Conservation (phyloP, 148 eudicot species). For the Camellia lanceoleosa region DNA sequence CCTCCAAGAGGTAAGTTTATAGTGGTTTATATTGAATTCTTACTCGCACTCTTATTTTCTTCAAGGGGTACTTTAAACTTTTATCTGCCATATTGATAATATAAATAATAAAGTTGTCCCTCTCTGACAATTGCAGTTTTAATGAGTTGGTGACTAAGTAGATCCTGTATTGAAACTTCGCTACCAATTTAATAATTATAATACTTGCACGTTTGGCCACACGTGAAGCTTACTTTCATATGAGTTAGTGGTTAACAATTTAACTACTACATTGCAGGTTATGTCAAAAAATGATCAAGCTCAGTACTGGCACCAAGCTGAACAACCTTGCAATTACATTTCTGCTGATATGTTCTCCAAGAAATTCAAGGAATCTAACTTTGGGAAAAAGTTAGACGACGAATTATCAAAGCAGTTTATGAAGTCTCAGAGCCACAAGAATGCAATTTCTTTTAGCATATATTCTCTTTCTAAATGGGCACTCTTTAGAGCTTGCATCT, state of each 20-base stretch:
- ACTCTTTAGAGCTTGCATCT: slow-evolving; percentile 66
- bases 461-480: slow-evolving; percentile 62
- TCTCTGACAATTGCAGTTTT: too few relatives aligned
- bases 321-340: slow-evolving; percentile 37
- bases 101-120: too few relatives aligned
- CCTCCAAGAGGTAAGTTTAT: slow-evolving; percentile 68
- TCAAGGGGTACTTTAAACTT: neutral
- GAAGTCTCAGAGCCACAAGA: slow-evolving; percentile 37
- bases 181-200: too few relatives aligned
- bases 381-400: slow-evolving; percentile 42
- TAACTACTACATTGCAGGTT: slow-evolving; percentile 37
- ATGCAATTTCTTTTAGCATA: slow-evolving; percentile 37
- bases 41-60: neutral
- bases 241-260: too few relatives aligned
- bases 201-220: too few relatives aligned
- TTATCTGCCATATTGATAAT: too few relatives aligned
- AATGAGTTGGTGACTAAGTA: too few relatives aligned
- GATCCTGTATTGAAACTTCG: too few relatives aligned
- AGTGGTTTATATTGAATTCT: neutral
- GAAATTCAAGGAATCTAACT: slow-evolving; percentile 42
- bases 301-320: slow-evolving; percentile 49
- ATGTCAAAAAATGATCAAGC: slow-evolving; percentile 79
- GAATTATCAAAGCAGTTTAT: slow-evolving; percentile 44
- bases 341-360: slow-evolving; percentile 47
- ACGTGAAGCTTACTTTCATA: too few relatives aligned